Base-by-base conservation (phyloP, 1,284 basidiomycete species). In the Amylostereum chailletii region DNA sequence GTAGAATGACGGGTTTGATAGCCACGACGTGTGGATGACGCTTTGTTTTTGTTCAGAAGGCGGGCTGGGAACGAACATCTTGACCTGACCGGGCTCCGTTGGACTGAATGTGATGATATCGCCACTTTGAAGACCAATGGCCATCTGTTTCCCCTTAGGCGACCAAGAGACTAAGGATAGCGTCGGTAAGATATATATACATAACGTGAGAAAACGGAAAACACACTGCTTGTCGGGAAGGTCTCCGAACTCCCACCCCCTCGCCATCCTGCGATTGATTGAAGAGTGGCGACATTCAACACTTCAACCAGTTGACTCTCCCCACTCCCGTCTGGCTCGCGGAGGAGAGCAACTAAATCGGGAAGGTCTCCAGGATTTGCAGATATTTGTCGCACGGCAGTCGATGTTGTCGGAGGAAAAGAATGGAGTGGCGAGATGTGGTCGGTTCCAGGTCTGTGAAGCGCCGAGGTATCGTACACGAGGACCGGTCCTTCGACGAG, bases 61-160 rank as follows among this genome's bases (percentile, higher is more conserved):
- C 11, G 88, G 83, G 29, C 58, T 65, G 2, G 75, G 69, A 40
- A 89, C 71, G 51, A 79, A 74, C 46, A 75, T 79, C 59, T 87
- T 82, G 6, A 71, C 69, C 4, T 71, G 62, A 2, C 71, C 65
- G 9, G 76, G 76, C 50, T 81, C 79, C 4, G 72, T 71, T 19
- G 84, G 76, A 37, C 75, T 74, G 61, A 81, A 87, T 2, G 88
- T 83, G 39, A 85, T 62, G 33, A 93, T 80, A 50, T 86, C 80
- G 3, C 90, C 90, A 19, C 71, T 75, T 51, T 75, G 75, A 10
- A 90, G 66, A 32, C 86, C 90, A 39, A 91, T 75, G 0, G 86
- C 89, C 34, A 93, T 66, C 55, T 91, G 89, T 62, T 91, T 93
- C 42, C 90, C 90, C 61, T 89, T 90, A 2, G 88, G 83, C 2